A percentile compares a stretch with the other conserved stretches of the same genome.
Conservation (phyloP, 2,329 filamentous ascomycete species). For the Penicillium sp. region DNA sequence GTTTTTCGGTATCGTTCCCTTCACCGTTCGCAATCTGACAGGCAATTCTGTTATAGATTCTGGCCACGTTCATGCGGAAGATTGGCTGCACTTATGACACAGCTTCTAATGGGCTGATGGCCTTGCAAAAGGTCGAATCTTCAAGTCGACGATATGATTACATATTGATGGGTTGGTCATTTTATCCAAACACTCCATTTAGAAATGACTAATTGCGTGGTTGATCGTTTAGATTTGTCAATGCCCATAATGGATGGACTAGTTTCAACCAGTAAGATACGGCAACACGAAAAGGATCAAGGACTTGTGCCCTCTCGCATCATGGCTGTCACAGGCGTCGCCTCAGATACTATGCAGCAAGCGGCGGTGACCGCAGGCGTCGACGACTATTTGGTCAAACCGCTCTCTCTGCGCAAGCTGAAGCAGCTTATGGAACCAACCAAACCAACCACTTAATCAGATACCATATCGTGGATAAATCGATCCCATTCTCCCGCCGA, state of each 20-base stretch:
- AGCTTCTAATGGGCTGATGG: constrained; percentile 41
- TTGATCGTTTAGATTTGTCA: constrained; percentile 38
- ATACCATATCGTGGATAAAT: too few species aligned
- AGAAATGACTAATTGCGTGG: background rate
- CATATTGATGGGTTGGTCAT: constrained; percentile 36
- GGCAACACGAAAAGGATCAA: constrained; percentile 34
- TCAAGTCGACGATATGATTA: constrained; percentile 36
- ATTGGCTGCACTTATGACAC: constrained; percentile 38
- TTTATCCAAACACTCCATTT: background rate
- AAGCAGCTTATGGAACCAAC: constrained; percentile 27
- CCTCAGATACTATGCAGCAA: constrained; percentile 33
- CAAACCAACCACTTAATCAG: background rate
- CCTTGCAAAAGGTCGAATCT: constrained; percentile 37
- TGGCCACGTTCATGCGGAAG: constrained; percentile 41
- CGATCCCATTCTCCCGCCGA: background rate
- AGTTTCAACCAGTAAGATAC: constrained; percentile 43
- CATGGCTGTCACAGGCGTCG: constrained; percentile 35
- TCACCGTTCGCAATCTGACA: too few species aligned
- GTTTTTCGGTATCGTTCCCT: too few species aligned
- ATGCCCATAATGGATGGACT: constrained; percentile 49
- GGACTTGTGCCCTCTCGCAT: constrained; percentile 24
- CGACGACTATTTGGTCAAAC: constrained; percentile 35
- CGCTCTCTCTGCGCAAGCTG: constrained; percentile 32
- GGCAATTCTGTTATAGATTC: constrained; percentile 23
- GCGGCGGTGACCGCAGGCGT: constrained; percentile 32